phyloP scores from a whole-genome alignment of 306 rosid species.

The Vigna hirtella region DNA sequence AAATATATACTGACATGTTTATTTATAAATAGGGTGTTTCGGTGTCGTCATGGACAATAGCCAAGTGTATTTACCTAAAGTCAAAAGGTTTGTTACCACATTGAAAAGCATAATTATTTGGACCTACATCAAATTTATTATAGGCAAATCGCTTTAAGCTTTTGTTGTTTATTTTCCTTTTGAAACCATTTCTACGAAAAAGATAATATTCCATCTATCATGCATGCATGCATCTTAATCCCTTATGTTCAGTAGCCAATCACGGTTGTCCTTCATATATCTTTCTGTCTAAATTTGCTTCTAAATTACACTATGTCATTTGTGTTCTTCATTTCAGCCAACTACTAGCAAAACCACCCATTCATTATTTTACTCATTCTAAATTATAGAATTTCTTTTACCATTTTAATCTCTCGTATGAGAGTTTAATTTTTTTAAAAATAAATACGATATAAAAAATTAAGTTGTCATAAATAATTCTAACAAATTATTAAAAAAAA shows the following conservation, averaged over 20 bases:
- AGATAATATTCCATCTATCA: background rate
- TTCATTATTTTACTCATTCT: background rate
- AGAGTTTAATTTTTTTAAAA: too few species aligned
- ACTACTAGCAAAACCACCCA: background rate
- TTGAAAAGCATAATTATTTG: slow-evolving; percentile 54
- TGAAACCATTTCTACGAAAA: background rate
- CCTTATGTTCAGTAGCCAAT: slow-evolving; percentile 33
- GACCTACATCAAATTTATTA: slow-evolving; percentile 45
- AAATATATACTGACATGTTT: background rate
- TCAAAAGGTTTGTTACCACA: slow-evolving; percentile 52
- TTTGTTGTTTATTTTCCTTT: slow-evolving; percentile 35
- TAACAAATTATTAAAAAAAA: too few species aligned
- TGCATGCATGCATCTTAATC: slow-evolving; percentile 5
- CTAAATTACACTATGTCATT: background rate
- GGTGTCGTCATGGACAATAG: slow-evolving; percentile 2
- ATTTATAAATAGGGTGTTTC: slow-evolving; percentile 3
- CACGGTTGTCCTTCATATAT: slow-evolving; percentile 9
- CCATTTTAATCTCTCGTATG: too few species aligned
- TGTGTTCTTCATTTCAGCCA: slow-evolving; percentile 15
- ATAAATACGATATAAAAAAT: too few species aligned
- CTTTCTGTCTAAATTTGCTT: slow-evolving; percentile 30
- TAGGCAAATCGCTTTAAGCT: slow-evolving; percentile 42
- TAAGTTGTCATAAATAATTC: too few species aligned
- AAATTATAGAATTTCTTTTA: background rate
- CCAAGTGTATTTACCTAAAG: slow-evolving; percentile 33